Conservation (phyloP, 2,329 filamentous ascomycete genomes). For the Zasmidium angulare region DNA sequence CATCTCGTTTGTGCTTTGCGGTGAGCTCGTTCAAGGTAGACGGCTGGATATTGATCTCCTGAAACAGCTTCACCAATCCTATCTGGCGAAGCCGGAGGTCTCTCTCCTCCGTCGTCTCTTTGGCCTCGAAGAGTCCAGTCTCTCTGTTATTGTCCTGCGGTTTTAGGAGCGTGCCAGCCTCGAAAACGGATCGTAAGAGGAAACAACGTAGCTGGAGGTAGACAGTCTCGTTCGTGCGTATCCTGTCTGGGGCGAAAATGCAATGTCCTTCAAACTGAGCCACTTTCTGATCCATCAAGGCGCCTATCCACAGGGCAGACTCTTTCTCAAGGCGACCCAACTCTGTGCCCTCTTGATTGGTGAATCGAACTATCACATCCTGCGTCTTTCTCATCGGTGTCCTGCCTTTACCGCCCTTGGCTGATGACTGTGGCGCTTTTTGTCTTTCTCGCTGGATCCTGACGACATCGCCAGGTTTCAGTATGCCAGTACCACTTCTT, state of each 20-base stretch:
- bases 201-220: slow-evolving; percentile 83
- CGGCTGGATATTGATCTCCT: slow-evolving; percentile 82
- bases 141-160: slow-evolving; percentile 68
- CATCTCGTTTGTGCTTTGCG: slow-evolving; percentile 77
- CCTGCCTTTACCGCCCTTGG: slow-evolving; percentile 41
- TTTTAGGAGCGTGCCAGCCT: slow-evolving; percentile 60
- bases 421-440: slow-evolving; percentile 52
- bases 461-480: slow-evolving; percentile 80
- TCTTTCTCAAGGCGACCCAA: slow-evolving; percentile 86
- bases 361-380: slow-evolving; percentile 91
- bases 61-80: slow-evolving; percentile 81
- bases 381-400: slow-evolving; percentile 63
- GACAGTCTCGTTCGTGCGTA: slow-evolving; percentile 91
- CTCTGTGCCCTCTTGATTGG: slow-evolving; percentile 73
- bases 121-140: slow-evolving; percentile 75
- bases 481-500: slow-evolving; percentile 70
- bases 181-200: slow-evolving; percentile 72
- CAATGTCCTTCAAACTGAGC: slow-evolving; percentile 85
- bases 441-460: slow-evolving; percentile 83
- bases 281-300: slow-evolving; percentile 84
- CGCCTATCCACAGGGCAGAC: slow-evolving; percentile 85
- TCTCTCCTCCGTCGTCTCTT: slow-evolving; percentile 83
- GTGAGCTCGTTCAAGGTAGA: slow-evolving; percentile 71
- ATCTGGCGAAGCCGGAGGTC: slow-evolving; percentile 81
- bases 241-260: slow-evolving; percentile 80